Evolutionary conservation across 2,329 filamentous ascomycete species (phyloP), one percentile per base, ranked within the genome.

Genomic region (Ampelomyces quisqualis): DNA sequence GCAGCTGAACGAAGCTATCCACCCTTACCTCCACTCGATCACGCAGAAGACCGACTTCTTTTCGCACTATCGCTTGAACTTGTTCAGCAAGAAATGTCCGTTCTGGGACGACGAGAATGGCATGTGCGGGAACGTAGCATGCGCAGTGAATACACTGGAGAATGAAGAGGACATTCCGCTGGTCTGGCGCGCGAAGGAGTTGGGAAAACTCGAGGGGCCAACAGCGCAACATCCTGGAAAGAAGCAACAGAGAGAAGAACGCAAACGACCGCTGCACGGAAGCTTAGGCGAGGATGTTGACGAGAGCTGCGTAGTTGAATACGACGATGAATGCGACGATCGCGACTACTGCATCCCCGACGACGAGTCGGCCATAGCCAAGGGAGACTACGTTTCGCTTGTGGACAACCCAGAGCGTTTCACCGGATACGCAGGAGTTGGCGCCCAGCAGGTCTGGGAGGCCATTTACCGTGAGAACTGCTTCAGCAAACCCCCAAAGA

Each of bases 401-500:
- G 77, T 94, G 34, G 86, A 89, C 65, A 98, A 98, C 63, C 91
- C 91, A 1, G 91, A 98, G 66, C 81, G 90, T 44, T 98, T 95
- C 70, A 98, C 93, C 0, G 93, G 93, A 34, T 98, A 97, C 64
- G 80, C 85, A 6, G 93, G 93, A 38, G 80, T 85, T 44, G 86
- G 90, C 13, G 82, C 91, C 27, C 82, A 85, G 62, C 89, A 94
- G 72, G 88, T 98, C 11, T 98, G 93, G 93, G 86, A 95, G 64
- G 87, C 93, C 41, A 90, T 98, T 45, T 98, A 98, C 71, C 80
- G 89, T 37, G 93, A 98, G 70, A 98, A 98, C 69, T 98, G 93
- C 73, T 98, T 98, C 74, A 73, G 80, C 48, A 79, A 72, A 52
- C 65, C 67, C 8, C 55, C 60, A 2, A 60, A 65, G 46, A 40